A percentile compares a stretch with the other conserved stretches of the same genome.
These are phyloP conservation scores for Isoetes engelmannii DNA, from an alignment of 83 land plant species.

Conservation along the genomic window DNA sequence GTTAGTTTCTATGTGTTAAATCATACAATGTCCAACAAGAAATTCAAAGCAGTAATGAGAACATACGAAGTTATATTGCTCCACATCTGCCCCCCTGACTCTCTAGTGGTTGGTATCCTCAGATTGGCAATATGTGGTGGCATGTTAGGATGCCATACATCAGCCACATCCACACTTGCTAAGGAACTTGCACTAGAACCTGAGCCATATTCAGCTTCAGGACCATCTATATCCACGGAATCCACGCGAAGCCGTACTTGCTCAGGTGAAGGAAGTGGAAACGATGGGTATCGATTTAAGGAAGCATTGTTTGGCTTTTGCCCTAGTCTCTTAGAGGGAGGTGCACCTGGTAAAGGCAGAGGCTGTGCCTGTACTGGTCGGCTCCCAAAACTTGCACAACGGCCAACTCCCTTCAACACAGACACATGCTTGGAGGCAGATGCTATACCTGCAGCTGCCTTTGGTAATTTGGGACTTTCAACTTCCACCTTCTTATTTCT, in stretches of 20 bases:
- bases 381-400: constrained; percentile 71
- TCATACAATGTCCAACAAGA: no score
- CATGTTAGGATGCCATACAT: constrained; percentile 28
- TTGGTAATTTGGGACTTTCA: constrained; percentile 23
- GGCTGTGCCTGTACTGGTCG: constrained; percentile 48
- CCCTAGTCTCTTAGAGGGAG: constrained; percentile 19
- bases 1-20: constrained; percentile 30
- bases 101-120: neutral
- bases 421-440: constrained; percentile 34
- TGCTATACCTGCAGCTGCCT: constrained; percentile 43
- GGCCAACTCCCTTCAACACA: constrained; percentile 41
- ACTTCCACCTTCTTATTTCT: constrained; percentile 32
- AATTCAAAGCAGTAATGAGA: no score
- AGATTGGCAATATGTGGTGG: constrained; percentile 6
- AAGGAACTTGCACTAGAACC: constrained; percentile 49
- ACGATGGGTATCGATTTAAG: constrained; percentile 28
- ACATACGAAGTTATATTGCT: no score
- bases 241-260: constrained; percentile 18
- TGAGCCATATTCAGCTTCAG: constrained; percentile 37
- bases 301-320: constrained; percentile 25
- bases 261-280: constrained; percentile 53
- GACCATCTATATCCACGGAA: constrained; percentile 40
- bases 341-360: constrained; percentile 51
- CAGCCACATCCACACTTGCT: constrained; percentile 53
- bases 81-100: no score